Evolutionary conservation across 768 basidiomycete genomes (phyloP).

Genomic region (Hemileccinum rubropunctum): DNA sequence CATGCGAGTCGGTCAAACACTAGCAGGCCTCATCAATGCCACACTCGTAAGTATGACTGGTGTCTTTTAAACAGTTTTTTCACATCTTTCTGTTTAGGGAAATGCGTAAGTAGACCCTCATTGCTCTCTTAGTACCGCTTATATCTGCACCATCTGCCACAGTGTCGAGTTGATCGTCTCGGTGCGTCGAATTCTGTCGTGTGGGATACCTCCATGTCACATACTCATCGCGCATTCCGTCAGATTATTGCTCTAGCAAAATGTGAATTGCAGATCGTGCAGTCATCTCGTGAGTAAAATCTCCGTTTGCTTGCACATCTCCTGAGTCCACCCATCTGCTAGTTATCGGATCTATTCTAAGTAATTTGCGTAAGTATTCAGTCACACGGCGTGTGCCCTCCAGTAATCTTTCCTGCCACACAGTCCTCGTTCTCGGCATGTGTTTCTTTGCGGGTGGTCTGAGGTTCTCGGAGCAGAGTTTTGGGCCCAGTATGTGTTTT

Average conservation of each 20-base stretch:
- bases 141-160: neutral
- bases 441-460: slow-evolving; percentile 83
- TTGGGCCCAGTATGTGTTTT: slow-evolving; percentile 56
- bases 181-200: slow-evolving; percentile 35
- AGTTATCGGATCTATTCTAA: slow-evolving; percentile 84
- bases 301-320: neutral
- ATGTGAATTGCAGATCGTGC: slow-evolving; percentile 78
- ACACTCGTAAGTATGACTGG: slow-evolving; percentile 54
- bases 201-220: neutral
- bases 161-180: slow-evolving; percentile 67
- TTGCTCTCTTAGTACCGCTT: neutral
- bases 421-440: slow-evolving; percentile 82
- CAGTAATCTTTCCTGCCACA: neutral
- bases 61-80: neutral
- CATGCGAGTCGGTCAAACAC: slow-evolving; percentile 75
- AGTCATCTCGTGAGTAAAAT: slow-evolving; percentile 62
- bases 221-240: neutral
- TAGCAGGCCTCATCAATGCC: slow-evolving; percentile 83
- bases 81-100: slow-evolving; percentile 18
- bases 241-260: slow-evolving; percentile 80
- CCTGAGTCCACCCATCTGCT: neutral
- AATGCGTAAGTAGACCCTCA: slow-evolving; percentile 25
- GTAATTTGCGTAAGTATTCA: slow-evolving; percentile 56
- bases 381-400: neutral
- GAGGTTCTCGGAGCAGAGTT: slow-evolving; percentile 75